Base-by-base conservation (phyloP, 2,329 filamentous ascomycete genomes). In the Simplicillium sp. region DNA sequence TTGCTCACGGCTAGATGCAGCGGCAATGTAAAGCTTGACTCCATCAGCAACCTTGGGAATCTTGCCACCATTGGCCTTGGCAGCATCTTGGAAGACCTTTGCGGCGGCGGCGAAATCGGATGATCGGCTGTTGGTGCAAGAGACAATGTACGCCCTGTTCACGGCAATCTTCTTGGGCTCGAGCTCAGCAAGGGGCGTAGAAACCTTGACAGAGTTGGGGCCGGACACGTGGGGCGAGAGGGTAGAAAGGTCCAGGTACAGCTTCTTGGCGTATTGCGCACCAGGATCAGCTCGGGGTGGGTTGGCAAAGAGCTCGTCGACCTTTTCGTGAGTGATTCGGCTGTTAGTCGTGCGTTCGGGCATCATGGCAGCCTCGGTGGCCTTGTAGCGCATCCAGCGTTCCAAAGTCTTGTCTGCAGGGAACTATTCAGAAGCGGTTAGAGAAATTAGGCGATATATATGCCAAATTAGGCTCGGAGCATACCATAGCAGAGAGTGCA, bases 1-100 rank as follows among this genome's bases (percentile, higher is more conserved):
- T 58, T 96, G 88, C 58, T 96, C 89, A 0, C 75, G 69, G 0
- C 77, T 55, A 0, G 89, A 96, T 1, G 90, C 90, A 1, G 90
- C 88, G 0, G 89, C 84, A 46, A 97, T 84, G 62, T 96, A 96
- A 55, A 96, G 81, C 42, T 88, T 73, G 33, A 96, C 88, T 20
- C 82, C 78, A 0, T 76, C 67, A 0, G 85, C 80, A 43, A 95
- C 73, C 63, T 83, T 87, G 15, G 86, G 73, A 6, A 77, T 63
- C 41, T 72, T 67, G 12, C 80, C 84, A 17, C 67, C 68, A 41
- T 76, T 75, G 28, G 68, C 68, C 41, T 77, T 75, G 0, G 82
- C 77, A 1, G 85, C 87, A 32, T 90, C 83, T 42, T 77, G 79
- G 71, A 97, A 94, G 2, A 97, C 89, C 36, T 75, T 76, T 1